phyloP scores from a whole-genome alignment of 495 filamentous ascomycete genomes.

The Penicillium flavigenum region DNA sequence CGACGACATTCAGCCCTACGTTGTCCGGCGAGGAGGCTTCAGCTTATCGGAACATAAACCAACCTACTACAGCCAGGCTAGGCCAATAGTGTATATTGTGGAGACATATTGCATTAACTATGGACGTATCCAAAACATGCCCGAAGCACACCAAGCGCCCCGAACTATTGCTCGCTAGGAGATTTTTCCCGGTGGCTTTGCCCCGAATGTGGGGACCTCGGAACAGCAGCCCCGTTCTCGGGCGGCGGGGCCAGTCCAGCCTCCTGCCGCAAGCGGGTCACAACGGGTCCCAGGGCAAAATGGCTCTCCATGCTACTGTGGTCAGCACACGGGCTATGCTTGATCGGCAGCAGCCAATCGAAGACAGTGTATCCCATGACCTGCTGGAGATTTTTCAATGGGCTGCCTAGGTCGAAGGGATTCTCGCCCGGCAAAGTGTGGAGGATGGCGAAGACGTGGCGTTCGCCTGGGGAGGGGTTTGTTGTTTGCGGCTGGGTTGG shows the following conservation, averaged over 20 bases:
- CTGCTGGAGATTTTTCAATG: conserved; percentile 65
- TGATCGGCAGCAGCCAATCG: conserved; percentile 76
- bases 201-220: conserved; percentile 6
- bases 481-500: conserved; percentile 14
- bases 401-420: conserved; percentile 68
- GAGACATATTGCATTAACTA: conserved; percentile 3
- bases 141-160: neutral
- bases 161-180: neutral
- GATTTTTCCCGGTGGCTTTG: conserved; percentile 1
- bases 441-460: conserved; percentile 73
- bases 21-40: neutral
- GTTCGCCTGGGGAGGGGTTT: conserved; percentile 25
- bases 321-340: conserved; percentile 60
- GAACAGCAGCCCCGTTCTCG: conserved; percentile 6
- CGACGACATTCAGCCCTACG: conserved; percentile 12
- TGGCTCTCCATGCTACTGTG: conserved; percentile 47
- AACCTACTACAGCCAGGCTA: neutral
- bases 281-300: conserved; percentile 52
- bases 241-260: conserved; percentile 39
- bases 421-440: conserved; percentile 72
- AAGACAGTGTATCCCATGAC: conserved; percentile 67
- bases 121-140: neutral
- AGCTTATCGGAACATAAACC: neutral
- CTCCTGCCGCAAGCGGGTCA: conserved; percentile 49
- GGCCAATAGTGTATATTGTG: neutral